Conservation (phyloP, 2,329 filamentous ascomycete genomes). For the Dothiorella sarmentorum region DNA sequence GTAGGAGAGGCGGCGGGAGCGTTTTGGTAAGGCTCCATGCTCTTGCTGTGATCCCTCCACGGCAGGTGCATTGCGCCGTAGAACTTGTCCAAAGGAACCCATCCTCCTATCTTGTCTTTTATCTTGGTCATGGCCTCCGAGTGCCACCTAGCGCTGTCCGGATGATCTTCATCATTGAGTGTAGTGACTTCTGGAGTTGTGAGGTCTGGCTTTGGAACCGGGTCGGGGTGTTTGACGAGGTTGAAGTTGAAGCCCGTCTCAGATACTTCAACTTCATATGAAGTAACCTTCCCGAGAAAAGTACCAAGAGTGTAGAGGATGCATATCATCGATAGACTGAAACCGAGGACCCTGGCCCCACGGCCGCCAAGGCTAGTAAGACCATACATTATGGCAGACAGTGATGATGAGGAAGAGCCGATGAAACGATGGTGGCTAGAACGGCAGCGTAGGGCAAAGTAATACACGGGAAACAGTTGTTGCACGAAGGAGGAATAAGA, state of each 20-base stretch:
- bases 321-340: not conserved
- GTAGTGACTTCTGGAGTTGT: not conserved
- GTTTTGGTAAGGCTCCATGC: not conserved
- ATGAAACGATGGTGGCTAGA: not conserved
- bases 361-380: not conserved
- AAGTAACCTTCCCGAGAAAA: not conserved
- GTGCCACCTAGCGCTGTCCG: not conserved
- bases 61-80: constrained; percentile 4
- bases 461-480: not conserved
- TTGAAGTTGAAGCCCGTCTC: not conserved
- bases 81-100: not conserved
- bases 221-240: not conserved
- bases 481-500: constrained; percentile 2
- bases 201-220: not conserved
- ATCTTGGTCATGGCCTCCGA: constrained; percentile 2
- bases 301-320: not conserved
- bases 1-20: not conserved
- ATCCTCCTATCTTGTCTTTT: not conserved
- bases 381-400: not conserved
- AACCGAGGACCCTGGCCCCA: not conserved
- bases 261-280: not conserved
- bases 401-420: not conserved
- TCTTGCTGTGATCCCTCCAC: not conserved
- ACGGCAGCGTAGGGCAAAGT: not conserved
- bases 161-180: not conserved